Evolutionary conservation across 495 filamentous ascomycete species (phyloP), one percentile per base, ranked within the genome.

Genomic region (Chlorociboria aeruginascens): DNA sequence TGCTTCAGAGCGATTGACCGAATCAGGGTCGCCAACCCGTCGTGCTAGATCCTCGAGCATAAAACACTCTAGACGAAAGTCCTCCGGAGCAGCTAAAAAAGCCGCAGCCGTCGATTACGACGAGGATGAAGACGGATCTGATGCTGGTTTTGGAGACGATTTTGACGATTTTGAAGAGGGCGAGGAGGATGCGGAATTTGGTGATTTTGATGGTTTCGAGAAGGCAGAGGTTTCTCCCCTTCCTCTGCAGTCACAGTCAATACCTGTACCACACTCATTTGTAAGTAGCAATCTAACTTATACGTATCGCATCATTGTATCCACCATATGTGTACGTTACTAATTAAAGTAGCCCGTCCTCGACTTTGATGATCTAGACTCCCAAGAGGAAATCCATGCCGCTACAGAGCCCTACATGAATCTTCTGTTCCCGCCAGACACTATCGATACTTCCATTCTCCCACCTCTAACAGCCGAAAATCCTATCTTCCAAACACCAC

Each of bases 101-200:
- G 39, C 38, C 16, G 16, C 30, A 25, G 32, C 38, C 3, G 37
- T 42, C 33, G 64, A 69, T 41, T 58, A 61, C 40, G 63, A 65
- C 42, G 66, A 65, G 25, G 58, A 42, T 31, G 60, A 59, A 39
- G 60, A 66, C 48, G 63, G 63, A 25, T 62, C 70, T 48, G 69
- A 66, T 51, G 74, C 63, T 53, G 79, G 69, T 14, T 82, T 83
- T 67, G 85, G 83, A 49, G 89, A 92, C 59, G 89, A 94, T 50
- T 95, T 97, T 76, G 92, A 96, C 64, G 89, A 96, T 57, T 96
- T 97, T 61, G 89, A 89, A 60, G 88, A 87, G 61, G 85, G 82
- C 35, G 76, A 73, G 45, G 79, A 81, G 45, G 76, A 78, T 53
- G 77, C 72, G 51, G 88, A 92, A 64, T 90, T 90, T 72, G 86